These are phyloP conservation scores for Leishmania major DNA, from an alignment of 208 protist species.

Conservation along the genomic window DNA sequence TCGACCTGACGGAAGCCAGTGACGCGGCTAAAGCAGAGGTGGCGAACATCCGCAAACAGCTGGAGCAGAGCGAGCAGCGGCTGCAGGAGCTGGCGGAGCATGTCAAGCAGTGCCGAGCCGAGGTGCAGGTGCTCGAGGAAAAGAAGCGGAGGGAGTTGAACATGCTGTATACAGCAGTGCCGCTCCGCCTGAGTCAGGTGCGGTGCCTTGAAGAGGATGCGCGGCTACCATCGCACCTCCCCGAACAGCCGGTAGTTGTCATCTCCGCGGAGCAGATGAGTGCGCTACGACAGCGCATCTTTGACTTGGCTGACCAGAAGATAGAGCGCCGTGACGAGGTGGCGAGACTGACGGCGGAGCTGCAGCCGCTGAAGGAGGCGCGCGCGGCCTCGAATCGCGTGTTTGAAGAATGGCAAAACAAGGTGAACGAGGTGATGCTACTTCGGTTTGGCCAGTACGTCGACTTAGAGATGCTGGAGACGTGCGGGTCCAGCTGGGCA, in stretches of 20 bases:
- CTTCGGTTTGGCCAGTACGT: slow-evolving; percentile 95
- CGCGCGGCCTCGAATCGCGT: slow-evolving; percentile 73
- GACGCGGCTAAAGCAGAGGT: slow-evolving; percentile 60
- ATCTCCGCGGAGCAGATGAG: slow-evolving; percentile 71
- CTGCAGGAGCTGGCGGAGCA: slow-evolving; percentile 71
- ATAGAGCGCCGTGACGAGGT: slow-evolving; percentile 48
- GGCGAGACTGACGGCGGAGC: slow-evolving; percentile 53
- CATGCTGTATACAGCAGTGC: slow-evolving; percentile 92
- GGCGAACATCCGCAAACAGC: slow-evolving; percentile 32
- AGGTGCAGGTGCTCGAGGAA: slow-evolving; percentile 89
- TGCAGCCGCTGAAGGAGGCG: slow-evolving; percentile 67
- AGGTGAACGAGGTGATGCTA: slow-evolving; percentile 94
- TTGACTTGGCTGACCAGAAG: slow-evolving; percentile 84
- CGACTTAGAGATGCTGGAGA: slow-evolving; percentile 93
- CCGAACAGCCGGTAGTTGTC: slow-evolving; percentile 68
- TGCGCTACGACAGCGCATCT: slow-evolving; percentile 72
- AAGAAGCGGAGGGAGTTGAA: slow-evolving; percentile 97
- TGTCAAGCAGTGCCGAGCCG: slow-evolving; percentile 69
- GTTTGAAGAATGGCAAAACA: slow-evolving; percentile 81
- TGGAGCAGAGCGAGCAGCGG: slow-evolving; percentile 52
- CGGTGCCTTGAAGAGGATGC: slow-evolving; percentile 53
- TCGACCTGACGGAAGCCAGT: slow-evolving; percentile 91
- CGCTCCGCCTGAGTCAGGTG: slow-evolving; percentile 85
- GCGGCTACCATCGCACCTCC: slow-evolving; percentile 56
- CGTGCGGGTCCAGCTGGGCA: slow-evolving; percentile 78